These are phyloP conservation scores for Lepraria neglecta DNA, from an alignment of 495 filamentous ascomycete genomes.

Conservation along the genomic window DNA sequence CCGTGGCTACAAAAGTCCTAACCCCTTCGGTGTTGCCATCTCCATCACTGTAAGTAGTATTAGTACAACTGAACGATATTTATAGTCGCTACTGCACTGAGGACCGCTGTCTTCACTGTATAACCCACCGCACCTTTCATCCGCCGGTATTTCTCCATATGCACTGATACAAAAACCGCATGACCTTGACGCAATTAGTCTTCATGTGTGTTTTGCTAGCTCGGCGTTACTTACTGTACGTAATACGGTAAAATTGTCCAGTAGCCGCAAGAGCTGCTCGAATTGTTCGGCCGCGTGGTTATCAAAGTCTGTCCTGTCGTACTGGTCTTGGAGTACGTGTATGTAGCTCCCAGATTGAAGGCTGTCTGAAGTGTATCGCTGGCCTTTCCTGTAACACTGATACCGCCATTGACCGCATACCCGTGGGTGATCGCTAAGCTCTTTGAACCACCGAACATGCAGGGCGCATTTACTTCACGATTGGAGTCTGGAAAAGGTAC, in stretches of 20 bases:
- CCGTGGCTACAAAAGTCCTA: background rate
- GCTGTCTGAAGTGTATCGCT: background rate
- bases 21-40: constrained; percentile 1
- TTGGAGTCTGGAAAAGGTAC: background rate
- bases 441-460: background rate
- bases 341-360: background rate
- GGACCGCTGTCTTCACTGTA: background rate
- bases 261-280: background rate
- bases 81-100: background rate
- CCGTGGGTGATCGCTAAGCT: background rate
- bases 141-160: background rate
- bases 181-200: background rate
- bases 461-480: background rate
- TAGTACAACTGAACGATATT: background rate
- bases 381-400: background rate
- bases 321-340: background rate
- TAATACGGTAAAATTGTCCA: constrained; percentile 2
- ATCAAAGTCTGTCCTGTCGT: background rate
- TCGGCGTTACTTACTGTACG: background rate
- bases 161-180: background rate
- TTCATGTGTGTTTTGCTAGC: too few species aligned
- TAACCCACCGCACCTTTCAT: background rate
- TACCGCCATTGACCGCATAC: background rate
- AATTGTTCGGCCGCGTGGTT: background rate
- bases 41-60: background rate